Conservation (phyloP, 1,284 basidiomycete genomes). For the Somion occarium region DNA sequence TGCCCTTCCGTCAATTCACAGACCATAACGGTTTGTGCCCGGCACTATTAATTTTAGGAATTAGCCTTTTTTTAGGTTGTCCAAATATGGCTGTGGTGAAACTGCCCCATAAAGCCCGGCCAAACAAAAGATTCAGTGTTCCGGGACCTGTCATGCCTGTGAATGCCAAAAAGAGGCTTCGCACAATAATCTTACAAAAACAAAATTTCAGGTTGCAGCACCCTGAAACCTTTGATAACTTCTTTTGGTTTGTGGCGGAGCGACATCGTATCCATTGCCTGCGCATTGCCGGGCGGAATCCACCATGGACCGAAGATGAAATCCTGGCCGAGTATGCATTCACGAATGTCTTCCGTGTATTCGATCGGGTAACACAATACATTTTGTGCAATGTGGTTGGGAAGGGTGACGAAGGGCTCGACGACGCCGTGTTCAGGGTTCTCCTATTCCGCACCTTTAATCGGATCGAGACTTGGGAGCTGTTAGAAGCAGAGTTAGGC, state of each 20-base stretch:
- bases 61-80: no score
- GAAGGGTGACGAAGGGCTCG: constrained; percentile 29
- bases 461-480: constrained; percentile 37
- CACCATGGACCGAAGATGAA: constrained; percentile 35
- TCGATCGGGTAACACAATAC: constrained; percentile 38
- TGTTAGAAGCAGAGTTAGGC: constrained; percentile 29
- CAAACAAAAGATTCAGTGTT: neutral
- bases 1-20: neutral
- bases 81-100: neutral
- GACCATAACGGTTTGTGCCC: no score
- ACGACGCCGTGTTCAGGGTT: constrained; percentile 38
- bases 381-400: constrained; percentile 35
- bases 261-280: constrained; percentile 30
- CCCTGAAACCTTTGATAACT: constrained; percentile 25
- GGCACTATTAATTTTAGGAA: no score
- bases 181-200: neutral
- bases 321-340: constrained; percentile 32
- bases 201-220: neutral
- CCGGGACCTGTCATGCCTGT: neutral
- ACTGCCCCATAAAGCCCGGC: neutral
- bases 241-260: constrained; percentile 34
- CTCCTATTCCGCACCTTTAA: constrained; percentile 40
- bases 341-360: constrained; percentile 39
- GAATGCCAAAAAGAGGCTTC: neutral
- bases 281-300: constrained; percentile 26